Evolutionary conservation across 345 rosid genomes (phyloP), one percentile per base, ranked within the genome.

Genomic region (Corchorus olitorius): DNA sequence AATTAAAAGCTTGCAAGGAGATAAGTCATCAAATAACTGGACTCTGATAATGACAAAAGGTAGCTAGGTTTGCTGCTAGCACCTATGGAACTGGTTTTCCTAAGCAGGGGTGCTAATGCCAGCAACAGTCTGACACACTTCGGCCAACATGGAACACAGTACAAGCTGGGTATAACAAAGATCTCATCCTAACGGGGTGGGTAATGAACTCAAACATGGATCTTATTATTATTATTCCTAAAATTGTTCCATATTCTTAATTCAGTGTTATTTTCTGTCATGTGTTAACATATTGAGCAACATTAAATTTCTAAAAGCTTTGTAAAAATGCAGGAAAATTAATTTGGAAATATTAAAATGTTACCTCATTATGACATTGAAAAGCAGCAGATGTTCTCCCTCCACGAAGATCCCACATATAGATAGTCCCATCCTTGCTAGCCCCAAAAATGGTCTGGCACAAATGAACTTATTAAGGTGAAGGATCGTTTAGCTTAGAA

Each of bases 371-470:
- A 75, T 83, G 86, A 86, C 84, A 83, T 77, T 88, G 97, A 70
- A 94, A 88, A 80, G 86, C 90, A 73, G 85, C 75, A 82, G 95
- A 83, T 70, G 77, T 77, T 66, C 88, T 89, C 79, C 99, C 99
- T 50, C 97, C 94, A 65, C 99, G 93, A 73, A 96, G 89, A 88
- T 96, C 98, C 98, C 98, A 96, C 67, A 87, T 68, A 74, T 89
- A 87, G 72, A 96, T 83, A 64, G 71, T 82, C 78, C 98, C 99
- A 75, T 79, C 71, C 84, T 85, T 85, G 73, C 94, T 93, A 73
- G 97, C 97, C 65, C 92, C 97, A 75, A 92, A 88, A 76, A 96
- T 83, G 65, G 83, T 82, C 99, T 95, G 59, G 59, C 79, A 41
- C 14, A 65, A 70, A 85, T 77, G 67, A 76, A 70, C 17, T 50